Base-by-base conservation (phyloP, 2,329 filamentous ascomycete genomes). In the Trichoderma sp. region DNA sequence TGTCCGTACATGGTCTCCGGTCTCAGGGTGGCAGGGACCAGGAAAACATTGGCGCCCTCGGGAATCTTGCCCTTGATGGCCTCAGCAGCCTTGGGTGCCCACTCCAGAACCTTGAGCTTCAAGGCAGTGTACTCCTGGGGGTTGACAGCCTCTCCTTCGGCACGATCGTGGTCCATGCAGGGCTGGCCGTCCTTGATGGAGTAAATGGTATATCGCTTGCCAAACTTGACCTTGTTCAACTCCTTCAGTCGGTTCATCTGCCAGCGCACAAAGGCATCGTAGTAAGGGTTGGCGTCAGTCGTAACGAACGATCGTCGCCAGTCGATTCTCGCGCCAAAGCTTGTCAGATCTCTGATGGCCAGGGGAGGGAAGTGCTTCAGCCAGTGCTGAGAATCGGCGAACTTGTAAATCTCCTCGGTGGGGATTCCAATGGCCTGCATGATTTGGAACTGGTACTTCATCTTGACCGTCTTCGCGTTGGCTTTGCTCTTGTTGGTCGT, bases 1-100 rank as follows among this genome's bases (percentile, higher is more conserved):
- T 98, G 95, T 48, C 96, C 96, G 77, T 98, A 99, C 94, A 99
- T 98, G 39, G 95, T 99, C 84, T 99, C 95, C 2, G 95, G 93
- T 70, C 95, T 87, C 70, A 99, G 86, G 66, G 95, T 98, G 17
- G 95, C 95, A 13, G 95, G 92, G 13, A 98, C 88, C 74, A 98
- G 91, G 82, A 90, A 98, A 67, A 97, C 90, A 70, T 91, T 91
- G 54, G 92, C 90, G 71, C 87, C 89, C 39, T 89, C 85, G 6
- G 94, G 92, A 4, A 98, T 82, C 82, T 94, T 95, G 71, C 87
- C 90, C 77, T 90, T 86, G 68, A 98, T 81, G 64, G 87, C 82
- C 72, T 90, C 87, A 71, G 88, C 87, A 27, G 93, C 91, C 70
- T 89, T 86, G 34, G 91, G 88, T 1, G 93, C 87, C 94, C 94